Conservation (phyloP, 768 basidiomycete genomes). For the Tricholoma furcatifolium region DNA sequence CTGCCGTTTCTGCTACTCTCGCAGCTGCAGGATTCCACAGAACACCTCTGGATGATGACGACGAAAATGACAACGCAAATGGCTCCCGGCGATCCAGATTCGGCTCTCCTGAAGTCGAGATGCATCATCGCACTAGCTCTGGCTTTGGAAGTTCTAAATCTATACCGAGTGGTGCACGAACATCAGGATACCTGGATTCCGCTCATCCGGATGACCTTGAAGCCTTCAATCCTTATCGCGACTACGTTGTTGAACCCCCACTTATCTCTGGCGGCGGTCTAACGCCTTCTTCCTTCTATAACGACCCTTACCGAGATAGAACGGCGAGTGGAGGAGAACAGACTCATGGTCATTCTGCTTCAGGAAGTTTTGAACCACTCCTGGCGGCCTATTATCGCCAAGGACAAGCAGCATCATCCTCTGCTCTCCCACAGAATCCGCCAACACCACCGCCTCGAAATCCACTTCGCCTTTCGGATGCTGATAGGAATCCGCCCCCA, state of each 20-base stretch:
- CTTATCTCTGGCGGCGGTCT: slow-evolving; percentile 41
- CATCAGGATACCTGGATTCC: slow-evolving; percentile 37
- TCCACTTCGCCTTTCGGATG: slow-evolving; percentile 27
- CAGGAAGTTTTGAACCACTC: slow-evolving; percentile 62
- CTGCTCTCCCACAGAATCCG: slow-evolving; percentile 22
- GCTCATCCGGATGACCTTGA: slow-evolving; percentile 33
- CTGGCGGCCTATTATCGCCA: slow-evolving; percentile 42
- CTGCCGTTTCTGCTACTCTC: slow-evolving; percentile 67
- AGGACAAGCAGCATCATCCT: slow-evolving; percentile 12
- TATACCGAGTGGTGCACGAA: slow-evolving; percentile 27
- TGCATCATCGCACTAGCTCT: slow-evolving; percentile 42
- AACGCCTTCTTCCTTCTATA: slow-evolving; percentile 33
- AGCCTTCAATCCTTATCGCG: slow-evolving; percentile 54
- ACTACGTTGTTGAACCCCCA: slow-evolving; percentile 32
- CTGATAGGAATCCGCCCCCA: slow-evolving; percentile 13
- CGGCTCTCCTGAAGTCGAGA: slow-evolving; percentile 33
- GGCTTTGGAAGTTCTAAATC: slow-evolving; percentile 24
- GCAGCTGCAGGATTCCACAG: slow-evolving; percentile 72
- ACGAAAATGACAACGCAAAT: slow-evolving; percentile 28
- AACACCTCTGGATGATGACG: slow-evolving; percentile 65
- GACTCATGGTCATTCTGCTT: slow-evolving; percentile 36
- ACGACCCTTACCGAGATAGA: slow-evolving; percentile 30
- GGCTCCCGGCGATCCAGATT: slow-evolving; percentile 22
- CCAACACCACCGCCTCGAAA: slow-evolving; percentile 36
- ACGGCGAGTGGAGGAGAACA: slow-evolving; percentile 29